Evolutionary conservation across 2,329 filamentous ascomycete species (phyloP), one percentile per base, ranked within the genome.

Genomic region (Bipolaris bicolor): DNA sequence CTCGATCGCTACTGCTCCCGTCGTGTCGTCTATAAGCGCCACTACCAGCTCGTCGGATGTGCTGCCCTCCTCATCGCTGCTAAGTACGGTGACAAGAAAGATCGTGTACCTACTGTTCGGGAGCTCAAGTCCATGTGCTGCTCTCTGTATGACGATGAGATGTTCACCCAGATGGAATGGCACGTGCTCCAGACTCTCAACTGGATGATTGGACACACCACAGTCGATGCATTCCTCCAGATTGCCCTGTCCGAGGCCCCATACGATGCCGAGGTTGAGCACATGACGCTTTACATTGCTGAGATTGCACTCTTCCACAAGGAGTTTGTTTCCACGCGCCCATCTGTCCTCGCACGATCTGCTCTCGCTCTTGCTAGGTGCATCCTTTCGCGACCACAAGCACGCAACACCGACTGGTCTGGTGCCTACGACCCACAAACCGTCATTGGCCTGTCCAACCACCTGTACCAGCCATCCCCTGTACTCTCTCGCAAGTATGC

Each of bases 131-230:
- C 94, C 67, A 98, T 99, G 95, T 99, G 95, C 85, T 98, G 95
- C 80, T 93, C 91, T 36, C 85, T 98, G 37, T 99, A 99, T 80
- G 95, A 99, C 71, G 92, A 97, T 48, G 94, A 97, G 80, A 99
- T 99, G 95, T 99, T 99, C 81, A 94, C 93, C 10, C 95, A 99
- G 79, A 99, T 99, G 95, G 95, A 99, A 81, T 98, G 96, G 93
- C 95, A 99, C 77, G 94, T 99, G 36, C 85, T 99, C 68, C 96
- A 97, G 80, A 99, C 95, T 1, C 86, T 99, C 58, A 92, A 96
- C 76, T 99, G 95, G 95, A 88, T 89, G 66, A 90, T 99, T 66
- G 95, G 95, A 53, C 94, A 98, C 79, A 93, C 95, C 1, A 98
- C 95, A 26, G 91, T 97, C 65, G 94, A 98, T 78, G 91, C 90